phyloP scores from a whole-genome alignment of 1,284 basidiomycete species.

The Marasmius tenuissimus region DNA sequence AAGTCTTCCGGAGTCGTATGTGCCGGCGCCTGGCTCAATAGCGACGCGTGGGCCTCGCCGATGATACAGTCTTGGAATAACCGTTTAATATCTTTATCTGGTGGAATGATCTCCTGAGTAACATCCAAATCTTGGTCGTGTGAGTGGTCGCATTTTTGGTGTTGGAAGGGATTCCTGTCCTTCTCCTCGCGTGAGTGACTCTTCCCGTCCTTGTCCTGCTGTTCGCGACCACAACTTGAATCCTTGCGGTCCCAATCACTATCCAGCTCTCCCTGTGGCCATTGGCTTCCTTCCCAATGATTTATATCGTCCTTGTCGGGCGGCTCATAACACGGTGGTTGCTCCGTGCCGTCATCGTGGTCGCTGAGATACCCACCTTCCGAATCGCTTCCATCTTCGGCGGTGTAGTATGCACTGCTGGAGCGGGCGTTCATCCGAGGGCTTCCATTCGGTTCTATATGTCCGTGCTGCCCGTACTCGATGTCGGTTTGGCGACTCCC shows the following conservation, averaged over 20 bases:
- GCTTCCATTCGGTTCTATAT: no score
- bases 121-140: background rate
- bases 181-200: no score
- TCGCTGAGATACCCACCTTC: no score
- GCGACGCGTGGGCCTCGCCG: slow-evolving; percentile 65
- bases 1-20: slow-evolving; percentile 68
- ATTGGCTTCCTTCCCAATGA: no score
- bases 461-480: no score
- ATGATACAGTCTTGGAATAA: slow-evolving; percentile 79
- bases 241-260: background rate
- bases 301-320: no score
- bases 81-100: slow-evolving; percentile 74
- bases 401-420: no score
- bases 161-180: background rate
- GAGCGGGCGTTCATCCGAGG: no score
- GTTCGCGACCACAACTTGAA: background rate
- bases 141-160: slow-evolving; percentile 33
- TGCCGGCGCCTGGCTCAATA: slow-evolving; percentile 65
- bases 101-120: slow-evolving; percentile 58
- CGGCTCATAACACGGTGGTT: no score
- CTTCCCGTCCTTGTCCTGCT: slow-evolving; percentile 1
- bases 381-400: no score
- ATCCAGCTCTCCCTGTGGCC: background rate
- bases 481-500: no score
- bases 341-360: no score